A percentile compares a stretch with the other conserved stretches of the same genome.
Evolutionary conservation across 495 filamentous ascomycete genomes (phyloP).

Genomic region (Penicillium taxi): DNA sequence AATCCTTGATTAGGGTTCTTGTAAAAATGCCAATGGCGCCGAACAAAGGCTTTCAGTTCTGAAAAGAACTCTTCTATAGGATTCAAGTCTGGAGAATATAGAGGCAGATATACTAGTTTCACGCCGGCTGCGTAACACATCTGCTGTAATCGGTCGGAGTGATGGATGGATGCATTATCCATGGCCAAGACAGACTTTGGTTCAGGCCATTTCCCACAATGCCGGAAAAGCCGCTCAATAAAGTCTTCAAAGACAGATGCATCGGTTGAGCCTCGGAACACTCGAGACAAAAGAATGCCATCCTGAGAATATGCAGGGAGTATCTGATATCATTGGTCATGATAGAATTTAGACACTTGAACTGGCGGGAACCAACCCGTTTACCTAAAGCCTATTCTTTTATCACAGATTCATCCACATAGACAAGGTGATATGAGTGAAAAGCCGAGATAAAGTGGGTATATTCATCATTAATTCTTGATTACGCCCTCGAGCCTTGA

Average conservation of each 20-base stretch:
- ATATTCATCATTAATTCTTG: slow-evolving; percentile 1
- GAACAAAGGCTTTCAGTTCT: slow-evolving; percentile 21
- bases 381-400: slow-evolving; percentile 7
- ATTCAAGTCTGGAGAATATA: slow-evolving; percentile 24
- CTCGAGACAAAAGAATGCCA: slow-evolving; percentile 25
- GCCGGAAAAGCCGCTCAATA: slow-evolving; percentile 31
- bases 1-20: slow-evolving; percentile 32
- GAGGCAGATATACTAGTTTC: slow-evolving; percentile 8
- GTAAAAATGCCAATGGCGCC: slow-evolving; percentile 8
- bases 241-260: slow-evolving; percentile 33
- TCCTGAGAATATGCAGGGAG: slow-evolving; percentile 34
- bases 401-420: slow-evolving; percentile 10
- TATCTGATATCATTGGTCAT: slow-evolving; percentile 6
- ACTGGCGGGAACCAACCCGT: slow-evolving; percentile 5
- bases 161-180: slow-evolving; percentile 5
- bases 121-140: slow-evolving; percentile 5
- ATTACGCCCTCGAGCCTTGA: too few species aligned
- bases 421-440: slow-evolving; percentile 5
- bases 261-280: slow-evolving; percentile 31
- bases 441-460: slow-evolving; percentile 5
- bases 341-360: slow-evolving; percentile 7
- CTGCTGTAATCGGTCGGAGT: neutral
- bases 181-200: slow-evolving; percentile 30
- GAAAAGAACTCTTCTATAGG: slow-evolving; percentile 26
- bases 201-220: slow-evolving; percentile 29